Base-by-base conservation (phyloP, 306 rosid species). In the Cyamopsis tetragonoloba region DNA sequence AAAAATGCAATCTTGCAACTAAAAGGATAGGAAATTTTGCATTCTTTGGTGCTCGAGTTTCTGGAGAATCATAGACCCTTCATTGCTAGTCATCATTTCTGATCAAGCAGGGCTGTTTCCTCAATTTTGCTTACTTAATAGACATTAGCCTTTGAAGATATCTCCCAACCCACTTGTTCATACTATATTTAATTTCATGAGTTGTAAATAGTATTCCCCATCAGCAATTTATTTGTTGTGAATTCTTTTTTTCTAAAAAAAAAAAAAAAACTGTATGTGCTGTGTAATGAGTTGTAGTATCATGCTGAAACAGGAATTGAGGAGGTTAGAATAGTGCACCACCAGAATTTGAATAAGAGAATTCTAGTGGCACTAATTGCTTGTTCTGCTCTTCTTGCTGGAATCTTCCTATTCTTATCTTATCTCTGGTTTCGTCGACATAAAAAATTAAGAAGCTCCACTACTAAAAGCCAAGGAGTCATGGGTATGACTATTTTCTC, bases 311-410 rank as follows among this genome's bases (percentile, higher is more conserved):
- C 91, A 92, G 95, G 84, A 71, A 61, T 39, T 26, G 62, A 75
- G 5, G 89, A 75, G 73, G 76, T 77, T 62, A 79, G 48, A 75
- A 70, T 54, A 57, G 88, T 74, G 72, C 96, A 85, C 62, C 95
- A 84, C 74, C 89, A 81, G 72, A 83, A 63, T 71, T 75, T 89
- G 85, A 80, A 86, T 74, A 87, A 81, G 80, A 84, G 72, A 62
- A 82, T 89, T 82, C 88, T 89, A 20, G 31, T 86, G 42, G 86
- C 88, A 18, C 81, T 89, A 22, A 71, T 87, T 82, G 78, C 83
- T 74, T 82, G 84, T 80, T 89, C 95, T 71, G 51, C 85, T 64
- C 82, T 87, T 54, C 89, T 92, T 63, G 89, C 78, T 50, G 91
- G 77, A 77, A 67, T 84, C 48, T 78, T 89, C 74, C 65, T 92